phyloP scores from a whole-genome alignment of 192 early-diverging fungal genomes.

The Dispira simplex region DNA sequence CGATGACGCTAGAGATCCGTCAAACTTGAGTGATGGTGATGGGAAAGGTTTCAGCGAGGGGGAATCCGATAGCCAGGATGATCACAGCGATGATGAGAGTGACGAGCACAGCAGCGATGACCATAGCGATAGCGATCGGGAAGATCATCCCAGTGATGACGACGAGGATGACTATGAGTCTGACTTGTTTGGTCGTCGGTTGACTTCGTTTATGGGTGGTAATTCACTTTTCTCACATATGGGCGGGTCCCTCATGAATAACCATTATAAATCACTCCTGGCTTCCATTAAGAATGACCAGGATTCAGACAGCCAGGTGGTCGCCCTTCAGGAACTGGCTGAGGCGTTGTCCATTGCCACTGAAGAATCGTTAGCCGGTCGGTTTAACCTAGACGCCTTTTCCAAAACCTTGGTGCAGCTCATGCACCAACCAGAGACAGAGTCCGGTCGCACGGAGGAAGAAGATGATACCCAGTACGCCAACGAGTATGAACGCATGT shows the following conservation, averaged over 20 bases:
- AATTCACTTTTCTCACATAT: background rate
- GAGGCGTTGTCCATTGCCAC: slow-evolving; percentile 62
- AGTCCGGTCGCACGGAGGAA: too few relatives aligned
- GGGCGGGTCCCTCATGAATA: slow-evolving; percentile 1
- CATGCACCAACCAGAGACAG: slow-evolving; percentile 26
- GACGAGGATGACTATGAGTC: slow-evolving; percentile 20
- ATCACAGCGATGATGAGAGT: slow-evolving; percentile 13
- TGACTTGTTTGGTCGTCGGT: slow-evolving; percentile 3
- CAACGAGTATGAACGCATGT: slow-evolving; percentile 19
- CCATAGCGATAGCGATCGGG: slow-evolving; percentile 18
- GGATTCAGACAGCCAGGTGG: slow-evolving; percentile 51
- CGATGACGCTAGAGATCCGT: background rate
- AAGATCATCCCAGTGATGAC: slow-evolving; percentile 13
- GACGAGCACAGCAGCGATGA: slow-evolving; percentile 24
- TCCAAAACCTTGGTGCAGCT: slow-evolving; percentile 49
- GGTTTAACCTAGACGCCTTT: slow-evolving; percentile 47
- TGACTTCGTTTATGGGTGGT: slow-evolving; percentile 4
- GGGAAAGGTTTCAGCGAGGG: slow-evolving; percentile 14
- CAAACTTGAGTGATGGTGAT: background rate
- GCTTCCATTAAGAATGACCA: slow-evolving; percentile 33
- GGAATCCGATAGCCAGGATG: slow-evolving; percentile 14
- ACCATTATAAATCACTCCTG: slow-evolving; percentile 40
- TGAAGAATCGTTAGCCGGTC: slow-evolving; percentile 45
- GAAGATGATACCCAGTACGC: slow-evolving; percentile 8
- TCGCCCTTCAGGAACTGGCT: slow-evolving; percentile 75